Evolutionary conservation across 176 grass and related monocot species (phyloP).

Genomic region (Pharus latifolius): DNA sequence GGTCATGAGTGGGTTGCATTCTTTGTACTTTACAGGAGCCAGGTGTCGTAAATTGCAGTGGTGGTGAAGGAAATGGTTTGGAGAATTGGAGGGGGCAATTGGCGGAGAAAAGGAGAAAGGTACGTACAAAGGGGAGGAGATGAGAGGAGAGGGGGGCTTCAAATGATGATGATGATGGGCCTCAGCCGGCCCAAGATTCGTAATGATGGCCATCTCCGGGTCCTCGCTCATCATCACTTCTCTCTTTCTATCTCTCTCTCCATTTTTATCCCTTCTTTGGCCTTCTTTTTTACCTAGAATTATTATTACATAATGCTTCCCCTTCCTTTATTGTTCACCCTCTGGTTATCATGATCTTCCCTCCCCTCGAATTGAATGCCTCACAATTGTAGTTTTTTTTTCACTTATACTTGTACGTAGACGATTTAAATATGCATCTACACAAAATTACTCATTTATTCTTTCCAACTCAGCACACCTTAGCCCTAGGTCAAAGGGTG

Average conservation of each 20-base stretch:
- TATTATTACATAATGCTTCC: conserved; percentile 11
- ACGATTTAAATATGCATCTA: too few relatives aligned
- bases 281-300: neutral
- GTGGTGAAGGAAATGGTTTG: too few relatives aligned
- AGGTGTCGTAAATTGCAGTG: too few relatives aligned
- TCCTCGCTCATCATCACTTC: conserved; percentile 58
- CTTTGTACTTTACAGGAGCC: too few relatives aligned
- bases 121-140: neutral
- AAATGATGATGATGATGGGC: conserved; percentile 86
- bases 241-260: neutral
- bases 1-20: too few relatives aligned
- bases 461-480: too few relatives aligned
- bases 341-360: conserved; percentile 10
- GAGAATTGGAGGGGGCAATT: too few relatives aligned
- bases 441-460: too few relatives aligned
- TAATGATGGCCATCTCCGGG: conserved; percentile 74
- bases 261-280: neutral
- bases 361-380: conserved; percentile 19
- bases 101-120: neutral
- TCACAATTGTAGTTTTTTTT: conserved; percentile 1
- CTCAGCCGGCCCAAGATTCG: conserved; percentile 96
- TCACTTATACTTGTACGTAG: too few relatives aligned
- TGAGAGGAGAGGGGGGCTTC: conserved; percentile 21
- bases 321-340: neutral
- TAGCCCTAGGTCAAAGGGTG: too few relatives aligned